Base-by-base conservation (phyloP, 2,329 filamentous ascomycete species). In the Fusarium napiforme region DNA sequence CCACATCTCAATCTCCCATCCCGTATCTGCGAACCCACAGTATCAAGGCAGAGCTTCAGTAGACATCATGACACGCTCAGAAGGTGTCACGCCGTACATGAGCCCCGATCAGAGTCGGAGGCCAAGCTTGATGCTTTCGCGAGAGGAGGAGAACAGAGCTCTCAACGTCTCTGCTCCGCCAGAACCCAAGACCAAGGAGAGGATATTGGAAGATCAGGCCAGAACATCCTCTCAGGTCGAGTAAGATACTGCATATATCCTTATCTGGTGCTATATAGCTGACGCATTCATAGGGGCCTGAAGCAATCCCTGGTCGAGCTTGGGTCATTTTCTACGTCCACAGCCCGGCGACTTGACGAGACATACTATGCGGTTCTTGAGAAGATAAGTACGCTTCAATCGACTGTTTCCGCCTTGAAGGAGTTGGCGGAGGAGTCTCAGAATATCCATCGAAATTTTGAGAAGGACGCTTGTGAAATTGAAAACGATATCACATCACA, bases 351-450 rank as follows among this genome's bases (percentile, higher is more conserved):
- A 39, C 88, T 96, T 46, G 93, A 95, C 79, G 89, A 92, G 66
- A 91, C 91, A 7, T 95, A 95, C 82, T 93, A 93, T 72, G 88
- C 89, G 1, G 88, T 95, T 15, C 85, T 94, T 36, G 91, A 93
- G 78, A 93, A 92, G 78, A 86, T 93, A 55, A 87, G 87, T 56
- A 81, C 86, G 2, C 84, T 95, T 42, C 91, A 92, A 60, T 87
- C 85, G 73, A 93, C 90, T 2, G 88, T 95, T 43, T 80, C 85
- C 10, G 87, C 87, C 5, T 84, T 96, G 34, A 91, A 90, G 77
- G 90, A 92, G 74, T 85, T 96, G n/a, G 90, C 91, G 1, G 84
- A 84, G 36, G 84, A 89, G 75, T 91, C 91, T 10, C 86, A 85
- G 60, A 85, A 88, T 58, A 84, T 92, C 14, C 87, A 89, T 67